Evolutionary conservation across 805 yeast species (phyloP), one percentile per base, ranked within the genome.

Genomic region (Lachancea dasiensis): DNA sequence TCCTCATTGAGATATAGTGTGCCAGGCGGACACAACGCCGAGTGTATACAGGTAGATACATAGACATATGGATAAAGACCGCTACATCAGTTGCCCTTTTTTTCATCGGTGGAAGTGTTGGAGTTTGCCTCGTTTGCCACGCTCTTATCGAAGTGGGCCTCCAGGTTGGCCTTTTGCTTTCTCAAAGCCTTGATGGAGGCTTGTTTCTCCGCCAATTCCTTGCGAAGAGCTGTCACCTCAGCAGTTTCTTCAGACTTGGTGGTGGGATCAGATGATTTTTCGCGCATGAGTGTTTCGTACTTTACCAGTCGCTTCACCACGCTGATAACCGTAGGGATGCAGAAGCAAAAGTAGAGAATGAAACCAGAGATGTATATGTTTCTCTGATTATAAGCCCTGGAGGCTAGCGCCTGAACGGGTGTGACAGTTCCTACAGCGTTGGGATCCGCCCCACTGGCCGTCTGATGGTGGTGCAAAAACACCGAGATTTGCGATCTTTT

Each of bases 321-420:
- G 26, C 70, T 67, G 46, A 72, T 61, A 32, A 76, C 74, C 0
- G 80, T 75, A 25, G 67, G 68, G 40, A 77, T 76, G 7, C 79
- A 74, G 33, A 77, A 46, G 40, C 62, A 65, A 49, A 75, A 67
- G 56, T 73, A 78, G 41, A 78, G 56, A 4, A 77, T 78, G 6
- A 79, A 80, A 6, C 84, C 85, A 11, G 77, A 69, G 38, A 78
- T 67, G 53, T 78, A 78, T 28, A 75, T 63, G 47, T 78, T 78
- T 52, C 85, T 66, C 55, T 78, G 84, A 27, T 78, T 68, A 48
- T 76, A 78, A 40, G 79, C 77, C 43, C 77, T 73, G 32, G 74
- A 63, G 4, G 81, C 83, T 46, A 75, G 58, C 43, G 67, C 72
- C 16, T 78, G 81, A 26, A 65, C 58, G 28, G 70, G 64, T 31